phyloP scores from a whole-genome alignment of 2,329 filamentous ascomycete genomes.

The Trichoderma asperellum region DNA sequence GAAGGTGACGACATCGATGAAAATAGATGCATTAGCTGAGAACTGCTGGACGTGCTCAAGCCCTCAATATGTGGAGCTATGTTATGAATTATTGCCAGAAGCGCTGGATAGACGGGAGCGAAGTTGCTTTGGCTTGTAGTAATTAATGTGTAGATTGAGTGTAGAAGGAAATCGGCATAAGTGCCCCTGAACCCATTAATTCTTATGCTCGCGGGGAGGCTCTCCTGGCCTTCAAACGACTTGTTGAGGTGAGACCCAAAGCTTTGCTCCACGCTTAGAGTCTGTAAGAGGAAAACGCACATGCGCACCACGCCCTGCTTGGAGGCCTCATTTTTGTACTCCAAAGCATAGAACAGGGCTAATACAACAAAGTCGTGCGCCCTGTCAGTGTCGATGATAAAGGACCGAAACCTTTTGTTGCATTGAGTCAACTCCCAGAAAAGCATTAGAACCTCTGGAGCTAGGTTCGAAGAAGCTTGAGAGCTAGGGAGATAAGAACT shows the following conservation, averaged over 20 bases:
- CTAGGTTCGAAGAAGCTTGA: slow-evolving; percentile 80
- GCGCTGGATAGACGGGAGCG: slow-evolving; percentile 86
- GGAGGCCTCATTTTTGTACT: slow-evolving; percentile 81
- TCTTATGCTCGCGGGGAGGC: slow-evolving; percentile 77
- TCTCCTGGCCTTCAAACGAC: slow-evolving; percentile 85
- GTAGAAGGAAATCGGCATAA: slow-evolving; percentile 92
- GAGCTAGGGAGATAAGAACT: slow-evolving; percentile 85
- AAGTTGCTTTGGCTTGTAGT: slow-evolving; percentile 88
- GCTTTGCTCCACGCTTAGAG: slow-evolving; percentile 86
- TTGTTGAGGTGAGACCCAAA: slow-evolving; percentile 92
- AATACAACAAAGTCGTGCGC: slow-evolving; percentile 92
- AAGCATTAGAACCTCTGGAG: slow-evolving; percentile 93
- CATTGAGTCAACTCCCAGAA: slow-evolving; percentile 98
- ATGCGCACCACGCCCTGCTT: slow-evolving; percentile 93
- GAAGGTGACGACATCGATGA: slow-evolving; percentile 91
- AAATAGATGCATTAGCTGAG: slow-evolving; percentile 85
- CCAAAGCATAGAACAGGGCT: slow-evolving; percentile 88
- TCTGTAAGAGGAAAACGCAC: slow-evolving; percentile 97
- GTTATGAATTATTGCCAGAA: slow-evolving; percentile 92
- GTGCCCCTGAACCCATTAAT: slow-evolving; percentile 84
- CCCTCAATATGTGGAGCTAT: slow-evolving; percentile 82
- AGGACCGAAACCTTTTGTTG: slow-evolving; percentile 95
- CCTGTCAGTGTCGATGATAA: slow-evolving; percentile 93
- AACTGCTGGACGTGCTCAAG: slow-evolving; percentile 73
- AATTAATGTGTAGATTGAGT: slow-evolving; percentile 91